phyloP scores from a whole-genome alignment of 495 filamentous ascomycete species.

The Lasiosphaeria hispida region DNA sequence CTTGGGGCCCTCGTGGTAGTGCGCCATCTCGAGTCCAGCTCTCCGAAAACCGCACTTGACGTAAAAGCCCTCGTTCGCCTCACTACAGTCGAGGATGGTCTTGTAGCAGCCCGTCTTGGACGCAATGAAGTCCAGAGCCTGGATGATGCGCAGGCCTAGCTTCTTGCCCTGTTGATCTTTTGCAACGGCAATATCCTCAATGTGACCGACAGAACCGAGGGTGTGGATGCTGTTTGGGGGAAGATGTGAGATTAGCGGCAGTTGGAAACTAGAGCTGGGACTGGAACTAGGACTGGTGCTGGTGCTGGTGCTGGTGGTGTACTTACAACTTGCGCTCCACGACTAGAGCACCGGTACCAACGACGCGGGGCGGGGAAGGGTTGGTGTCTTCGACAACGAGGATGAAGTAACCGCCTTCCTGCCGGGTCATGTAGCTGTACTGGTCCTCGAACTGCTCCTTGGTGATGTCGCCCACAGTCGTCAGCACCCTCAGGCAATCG shows the following conservation, averaged over 20 bases:
- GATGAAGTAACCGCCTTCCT: slow-evolving; percentile 80
- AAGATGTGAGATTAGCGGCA: slow-evolving; percentile 10
- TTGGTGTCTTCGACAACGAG: slow-evolving; percentile 75
- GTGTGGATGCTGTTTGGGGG: slow-evolving; percentile 59
- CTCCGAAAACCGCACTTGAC: slow-evolving; percentile 96
- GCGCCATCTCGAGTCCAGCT: slow-evolving; percentile 94
- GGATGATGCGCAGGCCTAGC: slow-evolving; percentile 85
- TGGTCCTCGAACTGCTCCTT: slow-evolving; percentile 72
- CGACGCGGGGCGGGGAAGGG: slow-evolving; percentile 51
- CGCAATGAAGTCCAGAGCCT: slow-evolving; percentile 87
- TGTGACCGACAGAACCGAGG: slow-evolving; percentile 82
- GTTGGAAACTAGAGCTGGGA: too few species aligned
- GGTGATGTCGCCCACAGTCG: slow-evolving; percentile 84
- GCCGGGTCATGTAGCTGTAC: slow-evolving; percentile 78
- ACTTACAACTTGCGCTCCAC: slow-evolving; percentile 81
- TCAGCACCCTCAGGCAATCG: slow-evolving; percentile 86
- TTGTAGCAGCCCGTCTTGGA: slow-evolving; percentile 89
- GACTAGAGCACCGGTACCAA: slow-evolving; percentile 83
- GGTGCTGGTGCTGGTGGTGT: background rate
- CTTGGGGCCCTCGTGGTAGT: slow-evolving; percentile 70
- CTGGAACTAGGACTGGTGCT: background rate
- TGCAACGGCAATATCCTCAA: slow-evolving; percentile 95
- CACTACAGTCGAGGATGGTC: slow-evolving; percentile 61
- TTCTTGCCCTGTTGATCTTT: slow-evolving; percentile 97
- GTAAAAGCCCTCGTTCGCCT: slow-evolving; percentile 94